phyloP scores from a whole-genome alignment of 2,329 filamentous ascomycete species.

The Epichloe sylvatica region DNA sequence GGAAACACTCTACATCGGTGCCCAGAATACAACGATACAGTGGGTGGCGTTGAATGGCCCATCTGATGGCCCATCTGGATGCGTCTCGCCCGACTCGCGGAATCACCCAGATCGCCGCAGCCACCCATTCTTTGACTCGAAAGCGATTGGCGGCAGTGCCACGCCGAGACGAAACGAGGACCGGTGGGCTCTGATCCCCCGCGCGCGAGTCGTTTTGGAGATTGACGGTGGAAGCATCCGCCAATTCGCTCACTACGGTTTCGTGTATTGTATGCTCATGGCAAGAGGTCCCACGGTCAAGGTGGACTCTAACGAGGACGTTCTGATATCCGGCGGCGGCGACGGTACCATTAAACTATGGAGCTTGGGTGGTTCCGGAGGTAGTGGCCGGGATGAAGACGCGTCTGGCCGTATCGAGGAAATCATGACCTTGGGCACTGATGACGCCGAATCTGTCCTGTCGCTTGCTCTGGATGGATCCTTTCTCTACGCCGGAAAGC shows the following conservation, averaged over 20 bases:
- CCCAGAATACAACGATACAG: slow-evolving; percentile 89
- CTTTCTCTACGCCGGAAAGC: slow-evolving; percentile 81
- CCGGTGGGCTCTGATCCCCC: slow-evolving; percentile 39
- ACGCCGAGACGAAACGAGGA: slow-evolving; percentile 59
- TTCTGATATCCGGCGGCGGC: slow-evolving; percentile 80
- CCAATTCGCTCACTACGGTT: slow-evolving; percentile 89
- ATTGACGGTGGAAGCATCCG: slow-evolving; percentile 68
- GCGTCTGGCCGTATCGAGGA: slow-evolving; percentile 47
- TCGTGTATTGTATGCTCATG: slow-evolving; percentile 91
- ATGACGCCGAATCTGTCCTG: slow-evolving; percentile 51
- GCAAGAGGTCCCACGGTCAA: slow-evolving; percentile 54
- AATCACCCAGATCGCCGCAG: slow-evolving; percentile 63
- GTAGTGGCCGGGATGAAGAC: slow-evolving; percentile 16
- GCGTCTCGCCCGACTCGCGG: slow-evolving; percentile 46
- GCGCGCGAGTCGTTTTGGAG: slow-evolving; percentile 50
- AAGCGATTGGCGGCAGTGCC: slow-evolving; percentile 66
- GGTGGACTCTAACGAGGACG: slow-evolving; percentile 59
- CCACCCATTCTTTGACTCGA: slow-evolving; percentile 87
- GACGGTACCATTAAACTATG: slow-evolving; percentile 94
- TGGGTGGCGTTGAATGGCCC: slow-evolving; percentile 69
- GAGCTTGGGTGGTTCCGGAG: slow-evolving; percentile 37
- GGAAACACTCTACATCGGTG: slow-evolving; percentile 77
- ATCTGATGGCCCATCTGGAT: slow-evolving; percentile 42
- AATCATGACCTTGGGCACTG: slow-evolving; percentile 49
- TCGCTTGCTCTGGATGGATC: slow-evolving; percentile 79